Evolutionary conservation across 2,329 filamentous ascomycete genomes (phyloP), one percentile per base, ranked within the genome.

Genomic region (Coleophoma crateriformis): DNA sequence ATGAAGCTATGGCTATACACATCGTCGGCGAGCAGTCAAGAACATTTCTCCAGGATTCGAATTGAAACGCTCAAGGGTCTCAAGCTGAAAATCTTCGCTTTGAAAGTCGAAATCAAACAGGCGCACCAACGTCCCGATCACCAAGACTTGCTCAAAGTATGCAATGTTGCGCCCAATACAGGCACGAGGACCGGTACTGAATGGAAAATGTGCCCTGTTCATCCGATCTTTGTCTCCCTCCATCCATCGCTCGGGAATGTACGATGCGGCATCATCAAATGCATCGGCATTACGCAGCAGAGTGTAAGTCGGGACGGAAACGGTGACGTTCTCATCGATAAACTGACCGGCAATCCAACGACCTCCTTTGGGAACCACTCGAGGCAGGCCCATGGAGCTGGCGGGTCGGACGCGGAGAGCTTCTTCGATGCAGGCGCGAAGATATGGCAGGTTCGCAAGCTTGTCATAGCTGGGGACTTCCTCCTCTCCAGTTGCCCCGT

Each of bases 391-490:
- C 20, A 68, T 63, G 0, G 71, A 60, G 1, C 65, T 71, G 0
- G 72, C 70, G 0, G 71, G 70, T 41, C 61, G 65, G 10, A 76
- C 58, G 2, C 74, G 70, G 4, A 77, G 58, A 1, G 67, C 67
- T 53, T 79, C 77, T 52, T 79, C 74, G 12, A 78, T 60, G 51
- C 70, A 76, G 4, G 72, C 75, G 27, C 70, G 68, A 6, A 79
- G 71, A 57, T 77, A 79, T 0, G 74, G 74, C 3, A 17, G 2
- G n/a, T 14, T 39, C 70, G 7, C 62, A 58, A 14, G 51, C 3
- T 3, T 45, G 48, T 70, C 61, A 17, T 39, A 39, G 2, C 10
- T 8, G 10, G 4, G 13, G 4, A 39, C 13, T 15, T 14, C 37
- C 3, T 39, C n/a, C 12, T 8, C n/a, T 10, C 10, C 10, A 39